Base-by-base conservation (phyloP, 495 filamentous ascomycete species). In the Penicillium goetzii region DNA sequence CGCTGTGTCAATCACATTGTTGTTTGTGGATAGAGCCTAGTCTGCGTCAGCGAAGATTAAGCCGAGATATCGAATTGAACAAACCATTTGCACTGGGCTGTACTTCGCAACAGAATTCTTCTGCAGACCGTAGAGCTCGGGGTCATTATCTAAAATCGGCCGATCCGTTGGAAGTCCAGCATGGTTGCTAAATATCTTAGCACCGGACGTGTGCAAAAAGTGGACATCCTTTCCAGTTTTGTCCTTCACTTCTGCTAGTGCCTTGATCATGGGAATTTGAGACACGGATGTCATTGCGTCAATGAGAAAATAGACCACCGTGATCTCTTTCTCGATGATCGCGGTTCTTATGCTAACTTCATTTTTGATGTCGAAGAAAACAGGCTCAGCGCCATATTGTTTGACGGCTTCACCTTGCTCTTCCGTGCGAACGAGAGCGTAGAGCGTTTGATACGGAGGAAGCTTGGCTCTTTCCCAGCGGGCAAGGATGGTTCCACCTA, bases 401-500 rank as follows among this genome's bases (percentile, higher is more conserved):
- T 71, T 67, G n/a, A 83, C 76, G 0, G 70, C 68, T 14, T 80
- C 62, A 12, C 70, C 78, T 69, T 84, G 83, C 14, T 72, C 67
- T 0, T 73, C 62, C 0, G 74, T 76, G 12, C 81, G 77, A 4
- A 83, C 78, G 0, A 83, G 72, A 28, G 78, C 78, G 56, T 73
- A 83, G 12, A 84, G 66, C 33, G 72, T 78, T 9, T 61, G 61
- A 62, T 83, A 76, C 2, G 73, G 38, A 7, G 80, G 78, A 7
- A 83, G 73, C 3, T 72, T 65, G 19, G 76, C 72, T 2, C 58
- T 26, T 10, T 63, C 54, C 62, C 73, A 68, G n/a, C 69, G 73
- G 25, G 81, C 76, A 7, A 85, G 78, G 14, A 85, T 64, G 5
- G 73, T 72, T 17, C 83, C 83, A 9, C 81, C 81, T 0, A 85